Base-by-base conservation (phyloP, 768 basidiomycete species). In the Bullera alba region DNA sequence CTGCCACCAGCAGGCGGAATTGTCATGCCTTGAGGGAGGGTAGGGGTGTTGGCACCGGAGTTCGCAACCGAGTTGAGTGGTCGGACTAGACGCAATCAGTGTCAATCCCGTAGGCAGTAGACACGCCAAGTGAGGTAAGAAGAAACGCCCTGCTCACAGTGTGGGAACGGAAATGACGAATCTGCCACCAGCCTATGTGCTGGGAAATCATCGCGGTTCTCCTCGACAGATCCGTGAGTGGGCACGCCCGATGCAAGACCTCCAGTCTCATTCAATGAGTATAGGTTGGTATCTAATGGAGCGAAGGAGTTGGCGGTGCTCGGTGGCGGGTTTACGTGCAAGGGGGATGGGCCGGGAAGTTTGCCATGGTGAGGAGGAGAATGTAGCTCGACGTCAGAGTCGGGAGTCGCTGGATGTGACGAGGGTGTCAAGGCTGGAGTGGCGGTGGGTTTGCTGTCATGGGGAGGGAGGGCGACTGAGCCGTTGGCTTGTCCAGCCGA, bases 111-210 rank as follows among this genome's bases (percentile, higher is more conserved):
- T n/a, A n/a, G n/a, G n/a, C n/a, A 17, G 25, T 6, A 14, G 23
- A 35, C 25, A 55, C 45, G 23, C 7, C 10, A 28, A 39, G 15
- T 7, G 45, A n/a, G 42, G 35, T 19, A 15, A n/a, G 23, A 34
- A 3, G 27, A 5, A 19, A 5, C 27, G 36, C 17, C 27, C 7
- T 5, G 30, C 56, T 35, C 46, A 65, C 57, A 46, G 45, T 57
- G 58, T 32, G 66, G 66, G 50, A 65, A 65, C 3, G 66, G 63
- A 57, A 60, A 62, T 8, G 61, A 57, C n/a, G 41, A 23, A 34
- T 61, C 56, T 2, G 42, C 27, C 14, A 35, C 35, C 3, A 26
- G 21, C 50, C 16, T 44, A 25, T 28, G 47, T 25, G 46, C 35
- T 30, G 45, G 36, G 26, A 19, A 26, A 22, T 16, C 7, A 32